A percentile compares a stretch with the other conserved stretches of the same genome.
Conservation (phyloP, 352 stramenopile species). For the Phytophthora cryptogea region DNA sequence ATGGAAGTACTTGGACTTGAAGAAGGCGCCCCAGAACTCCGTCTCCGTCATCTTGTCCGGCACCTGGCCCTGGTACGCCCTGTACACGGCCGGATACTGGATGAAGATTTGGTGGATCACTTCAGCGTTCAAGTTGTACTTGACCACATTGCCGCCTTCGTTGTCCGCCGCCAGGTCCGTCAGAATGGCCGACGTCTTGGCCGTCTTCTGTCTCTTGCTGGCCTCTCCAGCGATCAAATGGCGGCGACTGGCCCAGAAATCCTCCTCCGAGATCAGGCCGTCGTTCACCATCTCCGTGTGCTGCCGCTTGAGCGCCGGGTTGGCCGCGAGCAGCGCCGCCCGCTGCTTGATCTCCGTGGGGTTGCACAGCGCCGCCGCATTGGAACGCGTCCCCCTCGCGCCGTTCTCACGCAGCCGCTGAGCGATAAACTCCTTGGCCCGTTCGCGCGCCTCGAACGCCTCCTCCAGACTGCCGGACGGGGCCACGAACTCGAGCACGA, state of each 20-base stretch:
- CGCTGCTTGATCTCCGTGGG: slow-evolving; percentile 85
- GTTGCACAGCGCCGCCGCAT: slow-evolving; percentile 65
- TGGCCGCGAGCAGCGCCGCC: slow-evolving; percentile 70
- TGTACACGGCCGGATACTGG: slow-evolving; percentile 86
- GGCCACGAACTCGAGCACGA: slow-evolving; percentile 75
- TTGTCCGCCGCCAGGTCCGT: slow-evolving; percentile 80
- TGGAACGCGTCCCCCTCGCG: slow-evolving; percentile 39
- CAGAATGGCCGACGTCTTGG: slow-evolving; percentile 84
- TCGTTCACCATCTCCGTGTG: slow-evolving; percentile 90
- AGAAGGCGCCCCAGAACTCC: slow-evolving; percentile 88
- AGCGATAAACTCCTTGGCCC: slow-evolving; percentile 73
- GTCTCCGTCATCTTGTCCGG: slow-evolving; percentile 90
- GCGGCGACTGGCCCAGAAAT: slow-evolving; percentile 85
- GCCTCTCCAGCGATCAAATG: slow-evolving; percentile 85
- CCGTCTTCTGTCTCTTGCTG: slow-evolving; percentile 86
- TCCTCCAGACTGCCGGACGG: slow-evolving; percentile 54
- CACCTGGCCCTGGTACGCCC: slow-evolving; percentile 84
- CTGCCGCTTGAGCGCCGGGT: slow-evolving; percentile 80
- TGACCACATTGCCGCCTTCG: slow-evolving; percentile 80
- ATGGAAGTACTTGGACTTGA: slow-evolving; percentile 92
- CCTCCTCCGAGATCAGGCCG: slow-evolving; percentile 82
- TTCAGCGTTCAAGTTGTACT: slow-evolving; percentile 90
- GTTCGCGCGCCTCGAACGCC: slow-evolving; percentile 70
- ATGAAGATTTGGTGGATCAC: slow-evolving; percentile 92
- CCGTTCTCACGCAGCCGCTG: slow-evolving; percentile 52